Conservation (phyloP, 768 basidiomycete genomes). For the Mycena rebaudengoi region DNA sequence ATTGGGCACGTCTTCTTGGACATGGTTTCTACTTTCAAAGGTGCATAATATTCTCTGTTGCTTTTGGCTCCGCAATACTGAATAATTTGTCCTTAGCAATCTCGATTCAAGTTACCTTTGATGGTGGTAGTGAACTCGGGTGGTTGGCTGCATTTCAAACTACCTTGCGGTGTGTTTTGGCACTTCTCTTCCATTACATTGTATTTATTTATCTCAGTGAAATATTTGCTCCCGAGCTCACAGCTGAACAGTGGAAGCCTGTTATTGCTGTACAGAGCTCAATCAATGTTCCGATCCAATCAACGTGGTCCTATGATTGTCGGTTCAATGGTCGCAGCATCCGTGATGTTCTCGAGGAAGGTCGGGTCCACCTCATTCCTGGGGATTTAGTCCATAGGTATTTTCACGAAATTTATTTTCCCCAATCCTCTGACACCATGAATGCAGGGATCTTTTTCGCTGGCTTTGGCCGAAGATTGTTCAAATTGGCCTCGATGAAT, state of each 20-base stretch:
- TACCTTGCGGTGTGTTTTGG: neutral
- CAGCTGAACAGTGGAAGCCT: neutral
- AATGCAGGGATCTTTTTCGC: constrained; percentile 8
- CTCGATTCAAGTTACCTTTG: constrained; percentile 10
- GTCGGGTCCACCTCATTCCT: neutral
- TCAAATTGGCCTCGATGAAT: constrained; percentile 5
- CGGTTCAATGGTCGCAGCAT: constrained; percentile 12
- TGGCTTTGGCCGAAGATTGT: constrained; percentile 22
- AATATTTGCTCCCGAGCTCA: constrained; percentile 2
- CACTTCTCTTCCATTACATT: neutral
- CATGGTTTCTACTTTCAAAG: constrained; percentile 3
- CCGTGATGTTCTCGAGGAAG: constrained; percentile 2
- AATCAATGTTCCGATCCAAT: constrained; percentile 14
- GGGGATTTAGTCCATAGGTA: constrained; percentile 3
- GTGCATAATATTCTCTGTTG: neutral
- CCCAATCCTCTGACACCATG: neutral
- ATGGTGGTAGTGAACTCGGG: constrained; percentile 8
- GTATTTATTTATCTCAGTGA: neutral
- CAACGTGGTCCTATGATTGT: constrained; percentile 14
- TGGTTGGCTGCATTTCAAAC: constrained; percentile 2
- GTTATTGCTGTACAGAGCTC: constrained; percentile 7
- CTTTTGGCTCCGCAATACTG: no score
- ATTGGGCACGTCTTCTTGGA: constrained; percentile 13
- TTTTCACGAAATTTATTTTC: neutral
- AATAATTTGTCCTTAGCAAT: neutral